phyloP scores from a whole-genome alignment of 2,329 filamentous ascomycete species.

The Diaporthe citri region DNA sequence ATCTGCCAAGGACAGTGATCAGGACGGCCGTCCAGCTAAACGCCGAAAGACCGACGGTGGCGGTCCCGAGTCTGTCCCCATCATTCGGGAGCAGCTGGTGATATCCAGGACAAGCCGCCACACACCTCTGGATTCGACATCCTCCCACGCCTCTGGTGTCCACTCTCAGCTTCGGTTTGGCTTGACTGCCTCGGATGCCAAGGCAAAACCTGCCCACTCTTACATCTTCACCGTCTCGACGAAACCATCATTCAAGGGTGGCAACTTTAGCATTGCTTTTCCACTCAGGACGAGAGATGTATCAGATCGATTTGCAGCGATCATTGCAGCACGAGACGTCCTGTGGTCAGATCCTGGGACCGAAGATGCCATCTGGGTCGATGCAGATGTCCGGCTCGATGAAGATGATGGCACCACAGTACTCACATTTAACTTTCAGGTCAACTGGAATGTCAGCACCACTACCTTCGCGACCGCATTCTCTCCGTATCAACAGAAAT shows the following conservation, averaged over 20 bases:
- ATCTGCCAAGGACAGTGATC: background rate
- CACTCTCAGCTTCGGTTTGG: slow-evolving; percentile 32
- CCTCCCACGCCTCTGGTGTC: background rate
- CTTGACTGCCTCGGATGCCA: slow-evolving; percentile 30
- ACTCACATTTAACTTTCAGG: slow-evolving; percentile 41
- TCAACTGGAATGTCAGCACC: slow-evolving; percentile 48
- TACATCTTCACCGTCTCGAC: slow-evolving; percentile 35
- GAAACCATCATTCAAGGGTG: slow-evolving; percentile 3
- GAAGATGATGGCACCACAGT: background rate
- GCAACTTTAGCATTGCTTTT: slow-evolving; percentile 29
- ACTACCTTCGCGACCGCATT: background rate
- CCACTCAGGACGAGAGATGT: slow-evolving; percentile 27
- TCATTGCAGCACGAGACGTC: background rate
- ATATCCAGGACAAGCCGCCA: slow-evolving; percentile 17
- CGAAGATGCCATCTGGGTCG: slow-evolving; percentile 39
- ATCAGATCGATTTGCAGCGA: background rate
- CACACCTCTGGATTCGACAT: background rate
- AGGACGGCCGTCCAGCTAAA: slow-evolving; percentile 39
- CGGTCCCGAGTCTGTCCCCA: slow-evolving; percentile 35
- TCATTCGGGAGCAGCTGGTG: slow-evolving; percentile 39
- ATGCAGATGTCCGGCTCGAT: slow-evolving; percentile 30
- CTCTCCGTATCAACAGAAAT: slow-evolving; percentile 18
- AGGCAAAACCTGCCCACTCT: slow-evolving; percentile 5
- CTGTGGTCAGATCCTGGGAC: slow-evolving; percentile 36
- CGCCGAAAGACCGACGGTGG: slow-evolving; percentile 30